Base-by-base conservation (phyloP, 1,284 basidiomycete genomes). In the Stygiomarasmius scandens region DNA sequence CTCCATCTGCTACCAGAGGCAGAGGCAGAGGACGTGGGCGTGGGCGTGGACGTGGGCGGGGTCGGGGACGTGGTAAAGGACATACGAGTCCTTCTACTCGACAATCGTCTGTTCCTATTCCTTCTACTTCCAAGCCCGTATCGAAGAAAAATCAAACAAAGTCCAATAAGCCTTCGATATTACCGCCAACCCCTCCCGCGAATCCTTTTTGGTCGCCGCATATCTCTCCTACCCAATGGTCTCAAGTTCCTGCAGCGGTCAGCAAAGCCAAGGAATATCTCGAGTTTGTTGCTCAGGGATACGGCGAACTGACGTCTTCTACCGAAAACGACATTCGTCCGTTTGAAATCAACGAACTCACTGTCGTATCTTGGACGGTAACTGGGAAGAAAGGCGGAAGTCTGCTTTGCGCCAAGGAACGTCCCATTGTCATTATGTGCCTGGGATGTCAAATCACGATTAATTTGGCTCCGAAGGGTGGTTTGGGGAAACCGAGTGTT, bases 381-480 rank as follows among this genome's bases (percentile, higher is more conserved):
- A 44, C 47, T 51, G 58, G 58, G 6, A 47, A 25, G 9, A 24
- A 63, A 62, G 58, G 36, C 6, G 34, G 50, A 25, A 24, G 47
- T 36, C 19, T 49, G 25, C 47, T 65, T 3, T 22, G 36, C 10
- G 56, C 54, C 16, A 44, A 52, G 49, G 47, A 29, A 29, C 44
- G 36, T 52, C 46, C 43, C n/a, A 59, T 58, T 12, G 55, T 57
- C 1, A 52, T 65, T 2, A 62, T 65, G 61, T 58, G 58, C 48
- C 53, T 65, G 16, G 64, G 64, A 16, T 57, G 61, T 36, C 58
- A 60, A 2, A 20, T 60, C 25, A 45, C 20, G 16, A 48, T 65
- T 34, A 58, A 43, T 34, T 57, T 65, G 16, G 32, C 25, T 19
- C 63, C 62, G 12, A 56, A 58, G 54, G 57, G 59, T 8, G 49